Evolutionary conservation across 169 alveolate genomes (phyloP).

Genomic region (Theileria annulata): DNA sequence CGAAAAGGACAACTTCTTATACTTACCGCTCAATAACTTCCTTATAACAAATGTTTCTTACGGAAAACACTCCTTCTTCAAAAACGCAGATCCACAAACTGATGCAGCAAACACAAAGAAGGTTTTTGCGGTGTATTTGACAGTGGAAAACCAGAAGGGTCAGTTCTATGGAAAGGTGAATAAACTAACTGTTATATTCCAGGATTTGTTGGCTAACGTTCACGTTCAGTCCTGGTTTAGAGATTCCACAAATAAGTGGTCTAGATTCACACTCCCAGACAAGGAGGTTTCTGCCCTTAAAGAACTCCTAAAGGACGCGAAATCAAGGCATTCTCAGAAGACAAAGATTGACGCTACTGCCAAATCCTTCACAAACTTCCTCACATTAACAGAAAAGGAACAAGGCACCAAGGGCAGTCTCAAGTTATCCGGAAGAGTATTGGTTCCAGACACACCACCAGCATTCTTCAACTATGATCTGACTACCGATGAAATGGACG

Average conservation of each 20-base stretch:
- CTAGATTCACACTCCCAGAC: background rate
- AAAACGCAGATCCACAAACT: background rate
- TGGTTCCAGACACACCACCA: background rate
- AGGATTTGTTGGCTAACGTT: background rate
- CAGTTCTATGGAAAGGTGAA: background rate
- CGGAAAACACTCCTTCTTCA: slow-evolving; percentile 3
- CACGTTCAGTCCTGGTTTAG: background rate
- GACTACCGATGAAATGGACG: background rate
- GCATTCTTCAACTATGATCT: slow-evolving; percentile 1
- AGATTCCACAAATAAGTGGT: background rate
- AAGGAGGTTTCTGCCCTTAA: background rate
- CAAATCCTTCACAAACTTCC: background rate
- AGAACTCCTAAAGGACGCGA: background rate
- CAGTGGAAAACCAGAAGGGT: background rate
- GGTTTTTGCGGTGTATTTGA: background rate
- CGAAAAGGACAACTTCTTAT: background rate
- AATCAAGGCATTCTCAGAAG: background rate
- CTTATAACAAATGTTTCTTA: background rate
- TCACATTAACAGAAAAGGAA: background rate
- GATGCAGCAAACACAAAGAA: background rate
- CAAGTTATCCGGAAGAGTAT: background rate
- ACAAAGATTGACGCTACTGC: background rate
- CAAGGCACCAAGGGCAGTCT: background rate
- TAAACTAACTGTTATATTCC: background rate
- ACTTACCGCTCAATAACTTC: slow-evolving; percentile 6